Percentiles rank a stretch among this genome's conserved stretches.
These are phyloP conservation scores for Coelastrella sp. DNA, from an alignment of 139 green algal genomes.

Conservation along the genomic window DNA sequence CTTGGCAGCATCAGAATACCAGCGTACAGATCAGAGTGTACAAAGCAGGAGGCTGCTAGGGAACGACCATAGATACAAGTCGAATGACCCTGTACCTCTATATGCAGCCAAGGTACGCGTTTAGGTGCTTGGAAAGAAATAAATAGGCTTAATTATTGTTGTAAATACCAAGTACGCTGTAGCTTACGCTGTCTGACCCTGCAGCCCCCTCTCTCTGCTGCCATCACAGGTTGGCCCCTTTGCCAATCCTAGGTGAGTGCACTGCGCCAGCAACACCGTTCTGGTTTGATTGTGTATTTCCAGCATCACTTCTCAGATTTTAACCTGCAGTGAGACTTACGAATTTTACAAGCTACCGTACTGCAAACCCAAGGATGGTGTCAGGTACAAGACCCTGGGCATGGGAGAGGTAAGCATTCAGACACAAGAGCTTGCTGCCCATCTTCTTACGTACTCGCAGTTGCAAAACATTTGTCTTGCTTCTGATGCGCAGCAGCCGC, in stretches of 20 bases:
- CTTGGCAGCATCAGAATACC: neutral
- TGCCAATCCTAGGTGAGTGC: conserved; percentile 75
- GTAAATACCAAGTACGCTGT: neutral
- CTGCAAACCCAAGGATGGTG: conserved; percentile 83
- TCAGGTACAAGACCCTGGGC: conserved; percentile 88
- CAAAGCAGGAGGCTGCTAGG: neutral
- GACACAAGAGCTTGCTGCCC: no score
- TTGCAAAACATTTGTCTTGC: neutral
- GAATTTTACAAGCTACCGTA: conserved; percentile 98
- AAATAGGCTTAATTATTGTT: no score
- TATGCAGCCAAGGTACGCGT: conserved; percentile 24
- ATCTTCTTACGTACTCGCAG: neutral
- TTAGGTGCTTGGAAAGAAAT: neutral
- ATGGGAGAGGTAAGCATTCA: conserved; percentile 78
- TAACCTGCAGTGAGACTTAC: conserved; percentile 79
- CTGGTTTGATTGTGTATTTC: neutral
- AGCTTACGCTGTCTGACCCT: conserved; percentile 35
- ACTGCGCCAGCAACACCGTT: neutral
- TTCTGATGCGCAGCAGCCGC: neutral
- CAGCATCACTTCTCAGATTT: conserved; percentile 10
- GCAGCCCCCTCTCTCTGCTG: conserved; percentile 80
- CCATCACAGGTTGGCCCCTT: conserved; percentile 81
- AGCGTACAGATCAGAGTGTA: neutral
- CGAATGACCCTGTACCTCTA: conserved; percentile 15
- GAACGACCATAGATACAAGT: conserved; percentile 55